Percentiles rank a stretch among this genome's conserved stretches.
These are phyloP conservation scores for Puccinia triticina DNA, from an alignment of 1,284 basidiomycete genomes.

Conservation along the genomic window DNA sequence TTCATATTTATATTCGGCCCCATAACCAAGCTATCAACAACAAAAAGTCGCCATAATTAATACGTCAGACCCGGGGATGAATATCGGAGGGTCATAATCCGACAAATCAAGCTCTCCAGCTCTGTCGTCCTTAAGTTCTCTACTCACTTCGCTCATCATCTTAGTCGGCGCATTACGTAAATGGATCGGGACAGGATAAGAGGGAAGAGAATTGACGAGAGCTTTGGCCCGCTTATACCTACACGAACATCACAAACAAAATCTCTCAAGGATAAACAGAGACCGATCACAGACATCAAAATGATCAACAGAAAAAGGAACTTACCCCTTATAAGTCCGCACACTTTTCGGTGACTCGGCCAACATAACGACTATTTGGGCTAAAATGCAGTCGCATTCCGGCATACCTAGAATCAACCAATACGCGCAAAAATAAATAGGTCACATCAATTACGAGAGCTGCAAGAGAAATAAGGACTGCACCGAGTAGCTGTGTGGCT, in stretches of 20 bases:
- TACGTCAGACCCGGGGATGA: background rate
- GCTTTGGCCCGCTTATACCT: constrained; percentile 65
- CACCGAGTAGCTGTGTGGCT: constrained; percentile 79
- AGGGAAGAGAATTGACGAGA: constrained; percentile 61
- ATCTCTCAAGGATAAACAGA: background rate
- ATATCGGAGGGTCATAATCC: too few relatives aligned
- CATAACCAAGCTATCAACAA: constrained; percentile 56
- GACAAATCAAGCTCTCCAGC: too few relatives aligned
- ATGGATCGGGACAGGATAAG: constrained; percentile 72
- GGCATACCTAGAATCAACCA: constrained; percentile 42
- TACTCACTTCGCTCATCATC: constrained; percentile 77
- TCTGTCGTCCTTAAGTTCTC: background rate
- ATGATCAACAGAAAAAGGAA: constrained; percentile 52
- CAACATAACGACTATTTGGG: constrained; percentile 79
- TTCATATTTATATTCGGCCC: constrained; percentile 67
- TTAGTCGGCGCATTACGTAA: constrained; percentile 84
- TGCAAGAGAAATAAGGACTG: constrained; percentile 63
- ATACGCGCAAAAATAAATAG: background rate
- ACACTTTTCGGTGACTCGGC: constrained; percentile 82
- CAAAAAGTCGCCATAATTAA: constrained; percentile 53
- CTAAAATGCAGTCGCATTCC: constrained; percentile 62
- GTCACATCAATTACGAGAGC: background rate
- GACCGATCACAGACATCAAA: background rate
- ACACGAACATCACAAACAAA: constrained; percentile 15
- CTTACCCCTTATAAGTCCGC: constrained; percentile 75